Conservation (phyloP, 2,329 filamentous ascomycete species). For the Fusarium sp. region DNA sequence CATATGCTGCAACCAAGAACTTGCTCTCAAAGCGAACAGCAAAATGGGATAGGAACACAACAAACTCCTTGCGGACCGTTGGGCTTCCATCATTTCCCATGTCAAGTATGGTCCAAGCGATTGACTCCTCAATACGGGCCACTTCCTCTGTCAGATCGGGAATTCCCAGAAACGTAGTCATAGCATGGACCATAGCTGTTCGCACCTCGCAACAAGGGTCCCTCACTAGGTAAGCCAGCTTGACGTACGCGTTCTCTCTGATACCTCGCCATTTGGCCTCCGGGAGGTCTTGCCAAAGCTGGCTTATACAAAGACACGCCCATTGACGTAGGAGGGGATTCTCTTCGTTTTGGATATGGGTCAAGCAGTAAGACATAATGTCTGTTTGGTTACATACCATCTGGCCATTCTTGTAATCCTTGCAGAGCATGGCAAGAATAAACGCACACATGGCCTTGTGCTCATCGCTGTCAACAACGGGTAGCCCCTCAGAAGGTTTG, state of each 20-base stretch:
- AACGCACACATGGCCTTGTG: conserved; percentile 99
- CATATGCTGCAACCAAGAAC: conserved; percentile 90
- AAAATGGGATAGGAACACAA: conserved; percentile 94
- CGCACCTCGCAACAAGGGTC: conserved; percentile 93
- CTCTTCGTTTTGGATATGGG: conserved; percentile 84
- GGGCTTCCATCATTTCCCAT: conserved; percentile 96
- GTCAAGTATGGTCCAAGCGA: conserved; percentile 88
- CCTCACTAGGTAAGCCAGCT: conserved; percentile 81
- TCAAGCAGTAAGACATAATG: conserved; percentile 87
- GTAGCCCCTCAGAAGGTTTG: conserved; percentile 83
- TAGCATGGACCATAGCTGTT: conserved; percentile 90
- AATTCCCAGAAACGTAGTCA: conserved; percentile 94
- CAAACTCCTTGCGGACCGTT: conserved; percentile 90
- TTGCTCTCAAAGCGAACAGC: conserved; percentile 91
- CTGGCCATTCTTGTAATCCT: conserved; percentile 91
- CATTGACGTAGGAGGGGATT: conserved; percentile 93
- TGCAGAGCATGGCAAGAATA: conserved; percentile 96
- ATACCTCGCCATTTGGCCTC: conserved; percentile 98
- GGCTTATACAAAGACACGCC: conserved; percentile 94
- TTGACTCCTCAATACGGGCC: conserved; percentile 87
- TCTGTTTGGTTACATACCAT: conserved; percentile 91
- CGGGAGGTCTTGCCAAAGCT: conserved; percentile 90
- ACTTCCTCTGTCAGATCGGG: conserved; percentile 92
- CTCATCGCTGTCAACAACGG: conserved; percentile 88
- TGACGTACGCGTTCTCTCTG: conserved; percentile 82